phyloP scores from a whole-genome alignment of 1,284 basidiomycete genomes.

The Ustilago curta region DNA sequence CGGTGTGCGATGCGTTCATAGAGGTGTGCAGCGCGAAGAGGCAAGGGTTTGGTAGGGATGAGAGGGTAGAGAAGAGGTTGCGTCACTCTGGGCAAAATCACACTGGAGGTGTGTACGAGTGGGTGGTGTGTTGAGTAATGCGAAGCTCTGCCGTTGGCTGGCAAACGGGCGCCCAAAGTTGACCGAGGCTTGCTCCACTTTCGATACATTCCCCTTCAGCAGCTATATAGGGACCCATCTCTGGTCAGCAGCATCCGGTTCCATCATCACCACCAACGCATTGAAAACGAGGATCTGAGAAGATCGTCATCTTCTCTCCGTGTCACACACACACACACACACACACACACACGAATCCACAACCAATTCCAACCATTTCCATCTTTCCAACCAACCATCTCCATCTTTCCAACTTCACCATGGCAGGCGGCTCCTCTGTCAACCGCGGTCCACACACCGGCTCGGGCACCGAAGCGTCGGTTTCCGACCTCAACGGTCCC shows the following conservation, averaged over 20 bases:
- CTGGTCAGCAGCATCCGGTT: background rate
- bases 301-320: background rate
- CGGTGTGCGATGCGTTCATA: slow-evolving; percentile 11
- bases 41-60: background rate
- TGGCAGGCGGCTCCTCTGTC: slow-evolving; percentile 36
- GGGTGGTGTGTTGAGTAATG: too few species aligned
- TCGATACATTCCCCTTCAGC: too few species aligned
- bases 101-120: background rate
- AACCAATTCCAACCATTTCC: too few species aligned
- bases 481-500: slow-evolving; percentile 22
- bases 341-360: too few species aligned
- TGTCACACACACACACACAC: too few species aligned
- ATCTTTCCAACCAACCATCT: too few species aligned
- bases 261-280: background rate
- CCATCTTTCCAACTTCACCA: slow-evolving; percentile 11
- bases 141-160: too few species aligned
- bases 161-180: too few species aligned
- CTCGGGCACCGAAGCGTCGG: slow-evolving; percentile 33
- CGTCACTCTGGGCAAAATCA: slow-evolving; percentile 7
- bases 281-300: background rate
- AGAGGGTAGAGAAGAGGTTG: background rate
- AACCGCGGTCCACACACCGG: slow-evolving; percentile 43
- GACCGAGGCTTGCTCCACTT: too few species aligned
- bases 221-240: too few species aligned
- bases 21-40: background rate